A percentile compares a stretch with the other conserved stretches of the same genome.
Conservation (phyloP, 768 basidiomycete genomes). For the Suillus clintonianus region DNA sequence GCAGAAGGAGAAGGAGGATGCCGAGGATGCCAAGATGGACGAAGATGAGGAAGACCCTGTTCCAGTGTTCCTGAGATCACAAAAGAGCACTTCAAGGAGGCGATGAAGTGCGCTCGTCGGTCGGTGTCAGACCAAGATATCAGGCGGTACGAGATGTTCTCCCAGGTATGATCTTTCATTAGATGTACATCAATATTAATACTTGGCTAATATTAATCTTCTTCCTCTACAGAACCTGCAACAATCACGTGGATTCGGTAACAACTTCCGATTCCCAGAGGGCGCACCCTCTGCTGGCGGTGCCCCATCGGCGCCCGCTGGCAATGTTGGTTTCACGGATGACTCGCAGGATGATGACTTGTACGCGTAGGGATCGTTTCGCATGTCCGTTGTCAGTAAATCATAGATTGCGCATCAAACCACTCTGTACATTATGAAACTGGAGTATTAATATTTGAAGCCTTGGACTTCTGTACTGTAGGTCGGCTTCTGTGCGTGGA, state of each 20-base stretch:
- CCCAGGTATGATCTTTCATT: constrained; percentile 58
- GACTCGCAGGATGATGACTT: constrained; percentile 89
- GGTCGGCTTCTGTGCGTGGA: not conserved
- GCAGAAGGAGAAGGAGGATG: too few species aligned
- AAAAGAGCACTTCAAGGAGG: constrained; percentile 94
- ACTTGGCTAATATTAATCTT: constrained; percentile 10
- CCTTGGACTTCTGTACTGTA: not conserved
- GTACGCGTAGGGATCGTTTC: constrained; percentile 59
- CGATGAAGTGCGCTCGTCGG: constrained; percentile 96
- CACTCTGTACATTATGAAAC: constrained; percentile 6
- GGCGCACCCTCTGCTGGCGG: constrained; percentile 41
- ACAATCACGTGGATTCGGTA: constrained; percentile 90
- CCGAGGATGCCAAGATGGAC: too few species aligned
- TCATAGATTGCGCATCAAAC: not conserved
- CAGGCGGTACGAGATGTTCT: constrained; percentile 97
- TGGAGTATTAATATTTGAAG: not conserved
- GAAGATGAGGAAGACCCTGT: too few species aligned
- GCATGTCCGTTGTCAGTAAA: not conserved
- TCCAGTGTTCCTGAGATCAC: constrained; percentile 86
- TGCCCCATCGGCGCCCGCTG: constrained; percentile 44
- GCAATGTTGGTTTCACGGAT: constrained; percentile 81
- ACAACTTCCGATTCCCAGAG: constrained; percentile 99
- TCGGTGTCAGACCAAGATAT: constrained; percentile 97
- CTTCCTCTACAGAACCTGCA: constrained; percentile 67
- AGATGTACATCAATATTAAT: constrained; percentile 2